Evolutionary conservation across 257 asterid species (phyloP), one percentile per base, ranked within the genome.

Genomic region (Solanum ossicruentum): DNA sequence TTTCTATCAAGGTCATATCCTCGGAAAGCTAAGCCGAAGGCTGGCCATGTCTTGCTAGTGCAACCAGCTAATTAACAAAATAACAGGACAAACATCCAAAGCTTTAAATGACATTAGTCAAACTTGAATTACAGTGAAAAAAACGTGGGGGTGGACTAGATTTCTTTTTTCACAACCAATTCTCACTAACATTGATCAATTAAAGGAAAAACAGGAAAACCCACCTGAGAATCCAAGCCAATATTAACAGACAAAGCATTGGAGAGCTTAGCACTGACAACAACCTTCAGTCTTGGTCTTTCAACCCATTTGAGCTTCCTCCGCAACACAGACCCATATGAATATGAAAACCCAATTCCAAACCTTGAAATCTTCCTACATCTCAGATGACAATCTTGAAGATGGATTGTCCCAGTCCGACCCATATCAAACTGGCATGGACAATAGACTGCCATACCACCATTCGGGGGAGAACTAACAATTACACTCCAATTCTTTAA

Each of bases 201-300:
- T 13, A 12, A 75, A 21, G 41, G 12, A 12, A 3, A 47, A 73
- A 12, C 70, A 41, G 13, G 10, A 39, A 86, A 75, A 57, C 47
- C 43, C 66, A 95, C 98, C 97, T 92, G 93, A 86, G 95, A 96
- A 89, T 95, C 98, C 85, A 95, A 90, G 57, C 98, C 98, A 73
- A 91, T 89, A 87, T 91, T 89, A 43, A 86, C 89, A 66, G 96
- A 91, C 88, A 93, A 89, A 10, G 95, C 91, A 88, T 88, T 87
- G 84, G 98, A 90, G 75, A 94, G 92, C 91, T 92, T 88, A 86
- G 98, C 92, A 85, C 82, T 23, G 84, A 90, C 91, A 26, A 91
- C 87, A 52, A 91, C 89, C 86, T 85, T 86, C 81, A 87, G 85
- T 88, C 92, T 91, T 61, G 90, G 94, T 5, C 92, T 92, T 86